Conservation (phyloP, 208 protist genomes). For the Leishmania arabica region DNA sequence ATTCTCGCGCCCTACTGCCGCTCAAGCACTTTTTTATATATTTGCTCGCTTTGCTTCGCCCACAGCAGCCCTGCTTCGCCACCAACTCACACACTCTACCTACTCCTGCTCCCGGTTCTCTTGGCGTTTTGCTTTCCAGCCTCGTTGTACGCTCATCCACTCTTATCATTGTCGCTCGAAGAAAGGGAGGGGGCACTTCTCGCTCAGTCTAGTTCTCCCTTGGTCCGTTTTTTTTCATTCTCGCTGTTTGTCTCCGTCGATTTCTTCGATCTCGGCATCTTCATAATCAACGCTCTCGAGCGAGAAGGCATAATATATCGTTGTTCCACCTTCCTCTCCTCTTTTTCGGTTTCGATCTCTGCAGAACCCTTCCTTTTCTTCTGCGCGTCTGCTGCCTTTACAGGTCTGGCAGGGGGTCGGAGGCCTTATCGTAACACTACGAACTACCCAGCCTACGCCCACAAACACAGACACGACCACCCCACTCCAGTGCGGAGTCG, state of each 20-base stretch:
- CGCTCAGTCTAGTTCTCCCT: background rate
- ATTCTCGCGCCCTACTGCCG: background rate
- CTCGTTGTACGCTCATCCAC: background rate
- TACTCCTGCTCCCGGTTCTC: background rate
- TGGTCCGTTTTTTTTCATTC: background rate
- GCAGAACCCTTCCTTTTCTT: background rate
- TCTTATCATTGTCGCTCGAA: background rate
- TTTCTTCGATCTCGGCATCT: background rate
- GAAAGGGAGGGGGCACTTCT: background rate
- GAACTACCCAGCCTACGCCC: background rate
- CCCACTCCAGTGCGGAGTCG: background rate
- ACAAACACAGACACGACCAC: background rate
- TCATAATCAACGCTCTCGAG: background rate
- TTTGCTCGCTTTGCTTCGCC: background rate
- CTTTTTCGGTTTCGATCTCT: background rate
- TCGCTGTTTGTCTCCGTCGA: background rate
- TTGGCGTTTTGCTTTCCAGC: background rate
- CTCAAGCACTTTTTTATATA: background rate
- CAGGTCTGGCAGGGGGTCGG: background rate
- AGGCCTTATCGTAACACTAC: background rate
- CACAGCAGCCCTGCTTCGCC: background rate
- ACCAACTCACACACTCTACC: too few relatives aligned
- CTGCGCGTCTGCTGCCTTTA: background rate
- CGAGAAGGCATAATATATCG: background rate
- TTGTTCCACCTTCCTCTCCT: background rate